phyloP scores from a whole-genome alignment of 2,329 filamentous ascomycete genomes.

The Clonostachys byssicola region DNA sequence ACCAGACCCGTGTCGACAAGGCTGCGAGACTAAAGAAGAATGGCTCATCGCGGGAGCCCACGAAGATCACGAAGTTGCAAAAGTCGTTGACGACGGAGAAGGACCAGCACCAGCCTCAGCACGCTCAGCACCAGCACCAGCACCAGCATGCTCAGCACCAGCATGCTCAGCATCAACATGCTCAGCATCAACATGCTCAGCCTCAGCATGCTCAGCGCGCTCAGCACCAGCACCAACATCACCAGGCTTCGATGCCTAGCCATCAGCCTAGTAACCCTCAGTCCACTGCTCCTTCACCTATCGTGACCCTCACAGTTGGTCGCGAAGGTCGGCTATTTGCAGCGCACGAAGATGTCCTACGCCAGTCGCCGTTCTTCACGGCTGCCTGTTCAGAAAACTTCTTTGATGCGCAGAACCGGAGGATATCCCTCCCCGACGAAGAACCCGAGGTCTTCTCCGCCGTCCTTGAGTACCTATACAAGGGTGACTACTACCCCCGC shows the following conservation, averaged over 20 bases:
- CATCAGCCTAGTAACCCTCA: not conserved
- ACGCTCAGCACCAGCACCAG: not conserved
- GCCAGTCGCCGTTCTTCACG: conserved; percentile 80
- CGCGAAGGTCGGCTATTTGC: conserved; percentile 86
- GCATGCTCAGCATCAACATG: no score
- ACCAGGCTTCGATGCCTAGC: conserved; percentile 2
- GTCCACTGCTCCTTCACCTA: conserved; percentile 50
- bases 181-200: not conserved
- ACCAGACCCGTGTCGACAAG: conserved; percentile 76
- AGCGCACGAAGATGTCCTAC: conserved; percentile 88
- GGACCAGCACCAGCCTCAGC: conserved; percentile 13
- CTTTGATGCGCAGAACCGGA: conserved; percentile 73
- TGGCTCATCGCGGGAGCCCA: conserved; percentile 59
- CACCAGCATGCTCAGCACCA: conserved; percentile 1
- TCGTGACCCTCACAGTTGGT: conserved; percentile 83
- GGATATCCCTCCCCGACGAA: conserved; percentile 67
- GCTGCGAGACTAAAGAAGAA: conserved; percentile 72
- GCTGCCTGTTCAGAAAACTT: conserved; percentile 68
- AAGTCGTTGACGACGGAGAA: conserved; percentile 61
- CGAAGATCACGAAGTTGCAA: conserved; percentile 80
- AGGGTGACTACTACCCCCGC: conserved; percentile 91
- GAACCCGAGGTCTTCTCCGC: conserved; percentile 92
- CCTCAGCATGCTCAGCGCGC: conserved; percentile 3
- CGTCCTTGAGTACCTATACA: conserved; percentile 95
- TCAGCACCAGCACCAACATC: conserved; percentile 1